Base-by-base conservation (phyloP, 1,139 yeast species). In the Candida smagusa region DNA sequence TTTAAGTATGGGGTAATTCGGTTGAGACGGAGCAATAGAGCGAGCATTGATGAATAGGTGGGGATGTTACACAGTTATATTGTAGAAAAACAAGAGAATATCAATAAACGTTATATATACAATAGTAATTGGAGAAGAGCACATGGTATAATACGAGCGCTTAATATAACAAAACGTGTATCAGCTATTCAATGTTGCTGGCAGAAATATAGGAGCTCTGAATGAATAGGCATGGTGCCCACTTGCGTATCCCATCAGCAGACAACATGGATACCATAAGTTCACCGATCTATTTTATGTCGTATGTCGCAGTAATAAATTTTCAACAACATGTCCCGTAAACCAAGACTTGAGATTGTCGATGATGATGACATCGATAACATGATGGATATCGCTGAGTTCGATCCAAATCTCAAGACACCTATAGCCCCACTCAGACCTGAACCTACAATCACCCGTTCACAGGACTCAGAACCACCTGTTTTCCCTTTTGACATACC, bases 351-450 rank as follows among this genome's bases (percentile, higher is more conserved):
- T 43, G 97, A 89, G 62, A 96, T 88, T 55, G 80, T 89, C 48
- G 81, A 79, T 46, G 95, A 87, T 59, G 92, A 86, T 43, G 95
- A 87, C 53, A 83, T 90, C 63, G 97, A 89, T 58, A 81, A 87
- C 64, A 72, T 88, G 80, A 84, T 87, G 85, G 96, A 89, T 61
- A 73, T 90, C 30, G 94, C 95, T 7, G 90, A 89, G 65, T 84
- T 88, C 48, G 97, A 89, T 61, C 90, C 96, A 12, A 63, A 67
- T 32, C 63, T 83, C 44, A 73, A 60, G 33, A 82, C 90, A 0
- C 86, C 89, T 3, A 63, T 83, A 13, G 89, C 89, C 1, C 89
- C 89, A 31, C 65, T 72, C 33, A 71, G 74, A 50, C 76, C 81
- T 11, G 71, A 72, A 45, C 84, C 86, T 25, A 59, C 67, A 2